Evolutionary conservation across 169 alveolate species (phyloP).

Genomic region (Plasmodium vivax): DNA sequence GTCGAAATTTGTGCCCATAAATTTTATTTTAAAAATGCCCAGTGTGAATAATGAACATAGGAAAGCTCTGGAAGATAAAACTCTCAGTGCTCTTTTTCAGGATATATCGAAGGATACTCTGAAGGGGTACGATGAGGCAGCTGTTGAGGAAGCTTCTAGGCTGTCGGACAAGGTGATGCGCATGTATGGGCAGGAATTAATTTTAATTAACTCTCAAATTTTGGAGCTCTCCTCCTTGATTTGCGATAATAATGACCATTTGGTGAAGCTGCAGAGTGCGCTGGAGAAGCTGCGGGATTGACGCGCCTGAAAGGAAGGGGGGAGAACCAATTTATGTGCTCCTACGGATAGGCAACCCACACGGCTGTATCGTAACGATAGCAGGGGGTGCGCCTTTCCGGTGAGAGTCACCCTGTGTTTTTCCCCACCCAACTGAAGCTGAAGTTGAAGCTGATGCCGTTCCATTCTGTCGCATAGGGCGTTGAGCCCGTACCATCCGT

Average conservation of each 20-base stretch:
- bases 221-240: slow-evolving; percentile 58
- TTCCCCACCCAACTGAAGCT: no score
- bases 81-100: slow-evolving; percentile 27
- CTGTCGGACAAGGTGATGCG: slow-evolving; percentile 71
- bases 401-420: background rate
- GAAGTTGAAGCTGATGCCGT: no score
- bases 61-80: slow-evolving; percentile 54
- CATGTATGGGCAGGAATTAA: slow-evolving; percentile 74
- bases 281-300: slow-evolving; percentile 34
- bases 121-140: slow-evolving; percentile 8
- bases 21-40: slow-evolving; percentile 74
- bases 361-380: background rate
- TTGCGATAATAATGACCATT: slow-evolving; percentile 48
- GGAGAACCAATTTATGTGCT: background rate
- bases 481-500: background rate
- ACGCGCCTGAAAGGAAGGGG: background rate
- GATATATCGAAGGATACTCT: slow-evolving; percentile 42
- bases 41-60: slow-evolving; percentile 69
- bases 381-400: background rate
- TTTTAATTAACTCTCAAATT: slow-evolving; percentile 45
- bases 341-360: background rate
- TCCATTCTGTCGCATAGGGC: background rate
- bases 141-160: slow-evolving; percentile 58
- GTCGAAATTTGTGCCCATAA: slow-evolving; percentile 53
- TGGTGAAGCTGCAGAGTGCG: slow-evolving; percentile 26